These are phyloP conservation scores for Torulaspora quercuum DNA, from an alignment of 805 yeast genomes.

Conservation along the genomic window DNA sequence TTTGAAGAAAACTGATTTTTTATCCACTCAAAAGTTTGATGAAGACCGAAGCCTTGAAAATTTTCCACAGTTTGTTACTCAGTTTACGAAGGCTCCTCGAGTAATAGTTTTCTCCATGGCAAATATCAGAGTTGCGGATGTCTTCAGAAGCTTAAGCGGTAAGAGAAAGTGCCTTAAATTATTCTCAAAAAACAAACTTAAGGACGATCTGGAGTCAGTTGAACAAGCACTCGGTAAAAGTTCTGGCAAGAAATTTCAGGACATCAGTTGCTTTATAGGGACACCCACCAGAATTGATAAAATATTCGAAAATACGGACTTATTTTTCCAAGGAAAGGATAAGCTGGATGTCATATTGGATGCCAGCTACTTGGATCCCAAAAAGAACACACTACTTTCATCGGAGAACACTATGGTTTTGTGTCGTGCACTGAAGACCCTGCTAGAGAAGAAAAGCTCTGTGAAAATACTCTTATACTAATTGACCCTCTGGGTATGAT, in stretches of 20 bases:
- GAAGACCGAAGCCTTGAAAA: conserved; percentile 53
- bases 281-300: conserved; percentile 36
- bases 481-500: no score
- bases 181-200: conserved; percentile 69
- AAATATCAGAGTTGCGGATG: conserved; percentile 83
- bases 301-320: conserved; percentile 26
- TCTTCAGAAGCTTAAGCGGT: conserved; percentile 59
- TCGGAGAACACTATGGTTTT: conserved; percentile 29
- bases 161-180: conserved; percentile 59
- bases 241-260: conserved; percentile 17
- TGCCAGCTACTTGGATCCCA: conserved; percentile 35
- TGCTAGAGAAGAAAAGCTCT: conserved; percentile 35
- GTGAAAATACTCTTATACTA: conserved; percentile 34
- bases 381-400: conserved; percentile 29
- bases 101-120: conserved; percentile 61
- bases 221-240: conserved; percentile 22
- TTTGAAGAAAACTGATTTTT: conserved; percentile 52
- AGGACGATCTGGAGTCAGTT: conserved; percentile 49
- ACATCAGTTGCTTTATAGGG: conserved; percentile 29
- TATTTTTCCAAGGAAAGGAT: conserved; percentile 35
- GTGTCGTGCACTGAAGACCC: conserved; percentile 27
- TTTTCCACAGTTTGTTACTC: conserved; percentile 51
- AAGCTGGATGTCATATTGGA: conserved; percentile 36
- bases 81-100: conserved; percentile 46
- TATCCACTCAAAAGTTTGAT: conserved; percentile 58